Evolutionary conservation across 805 yeast genomes (phyloP).

Genomic region (Torulaspora quercuum): DNA sequence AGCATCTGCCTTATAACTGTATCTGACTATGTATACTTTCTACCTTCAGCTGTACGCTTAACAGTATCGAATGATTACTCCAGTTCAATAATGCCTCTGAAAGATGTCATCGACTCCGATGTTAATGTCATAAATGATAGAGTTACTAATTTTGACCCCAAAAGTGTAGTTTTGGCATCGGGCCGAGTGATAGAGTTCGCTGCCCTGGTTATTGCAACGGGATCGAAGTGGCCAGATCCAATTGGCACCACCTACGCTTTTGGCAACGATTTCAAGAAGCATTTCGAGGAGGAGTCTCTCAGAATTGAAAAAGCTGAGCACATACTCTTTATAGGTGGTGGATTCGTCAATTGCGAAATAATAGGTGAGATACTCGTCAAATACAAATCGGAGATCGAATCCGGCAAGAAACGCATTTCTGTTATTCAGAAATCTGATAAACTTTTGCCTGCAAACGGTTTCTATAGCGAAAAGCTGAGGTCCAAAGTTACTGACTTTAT

Average conservation of each 20-base stretch:
- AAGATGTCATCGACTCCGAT: constrained; percentile 17
- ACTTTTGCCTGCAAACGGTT: constrained; percentile 17
- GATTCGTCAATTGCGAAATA: constrained; percentile 33
- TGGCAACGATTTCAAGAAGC: constrained; percentile 16
- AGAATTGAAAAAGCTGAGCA: constrained; percentile 24
- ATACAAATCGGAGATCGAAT: constrained; percentile 17
- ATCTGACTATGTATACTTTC: constrained; percentile 17
- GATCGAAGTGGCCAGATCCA: constrained; percentile 33
- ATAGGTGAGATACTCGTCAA: constrained; percentile 34
- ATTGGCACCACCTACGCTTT: constrained; percentile 18
- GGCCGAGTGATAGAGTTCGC: constrained; percentile 22
- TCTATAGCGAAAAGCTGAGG: constrained; percentile 17
- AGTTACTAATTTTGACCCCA: constrained; percentile 20
- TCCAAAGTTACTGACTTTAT: constrained; percentile 19
- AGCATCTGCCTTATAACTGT: constrained; percentile 17
- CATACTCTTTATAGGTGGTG: constrained; percentile 37
- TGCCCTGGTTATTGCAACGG: constrained; percentile 33
- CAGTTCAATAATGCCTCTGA: constrained; percentile 20
- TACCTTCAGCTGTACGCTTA: constrained; percentile 20
- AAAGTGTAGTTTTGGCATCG: constrained; percentile 15
- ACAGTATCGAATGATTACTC: constrained; percentile 20
- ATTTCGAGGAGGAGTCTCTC: constrained; percentile 17
- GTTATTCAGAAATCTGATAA: constrained; percentile 24
- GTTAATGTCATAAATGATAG: constrained; percentile 26
- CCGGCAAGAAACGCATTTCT: constrained; percentile 24